Evolutionary conservation across 1,139 yeast species (phyloP), one percentile per base, ranked within the genome.

Genomic region (Nakaseomyces uthaithaninus): DNA sequence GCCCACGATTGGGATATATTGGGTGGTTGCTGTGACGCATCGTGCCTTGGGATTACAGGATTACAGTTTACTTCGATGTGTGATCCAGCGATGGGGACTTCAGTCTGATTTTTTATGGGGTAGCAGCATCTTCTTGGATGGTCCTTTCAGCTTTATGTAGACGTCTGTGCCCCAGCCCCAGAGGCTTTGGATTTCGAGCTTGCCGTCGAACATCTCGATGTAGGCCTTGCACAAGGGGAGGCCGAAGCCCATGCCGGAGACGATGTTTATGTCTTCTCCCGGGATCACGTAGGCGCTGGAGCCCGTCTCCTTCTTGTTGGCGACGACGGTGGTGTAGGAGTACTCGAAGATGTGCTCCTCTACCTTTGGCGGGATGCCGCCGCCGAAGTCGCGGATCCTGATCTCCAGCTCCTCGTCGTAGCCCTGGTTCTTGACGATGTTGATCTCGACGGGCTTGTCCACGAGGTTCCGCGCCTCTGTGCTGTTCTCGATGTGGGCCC

Each of bases 191-290:
- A 89, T 68, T 30, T 80, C 79, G 46, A 89, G 71, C 60, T 72
- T 75, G 1, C 97, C 97, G 30, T 78, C 79, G 55, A 80, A 79
- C 54, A 78, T 70, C 54, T 75, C 80, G 27, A 80, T 75, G 52
- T 80, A 80, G 0, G 83, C 80, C 54, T 75, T 74, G 64, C 91
- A 84, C 45, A 89, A 66, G 1, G 97, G 97, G 40, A 89, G 63
- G 0, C 98, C 98, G 57, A 86, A 89, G 0, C 98, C 98, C 84
- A 91, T 81, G 0, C 98, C 98, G 0, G 96, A 95, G 25, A 87
- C 85, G 5, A 77, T 72, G 52, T 80, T 76, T 0, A 81, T 80
- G 1, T 80, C 83, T 27, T 66, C 71, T 55, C 87, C 93, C 0
- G 93, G 93, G 15, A 84, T 78, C 15, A 75, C 74, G 52, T 82